These are phyloP conservation scores for Stipa capillata DNA, from an alignment of 176 grass and related monocot genomes.

Conservation along the genomic window DNA sequence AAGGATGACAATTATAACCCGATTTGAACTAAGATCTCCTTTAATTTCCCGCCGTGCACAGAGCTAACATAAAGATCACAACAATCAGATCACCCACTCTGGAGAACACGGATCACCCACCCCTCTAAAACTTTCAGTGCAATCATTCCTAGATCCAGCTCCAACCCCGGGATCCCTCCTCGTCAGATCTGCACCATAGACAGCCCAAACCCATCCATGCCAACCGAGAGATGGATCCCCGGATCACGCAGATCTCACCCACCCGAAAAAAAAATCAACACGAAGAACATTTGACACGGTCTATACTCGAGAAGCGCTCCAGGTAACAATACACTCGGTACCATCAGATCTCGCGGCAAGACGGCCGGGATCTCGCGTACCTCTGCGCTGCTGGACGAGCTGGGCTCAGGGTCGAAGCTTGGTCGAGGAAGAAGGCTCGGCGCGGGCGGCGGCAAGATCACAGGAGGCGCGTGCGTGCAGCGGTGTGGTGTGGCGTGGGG, in stretches of 20 bases:
- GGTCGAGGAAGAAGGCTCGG: not conserved
- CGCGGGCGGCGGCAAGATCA: not conserved
- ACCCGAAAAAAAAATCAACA: too few species aligned
- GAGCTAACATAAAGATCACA: not conserved
- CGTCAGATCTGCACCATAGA: not conserved
- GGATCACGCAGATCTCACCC: not conserved
- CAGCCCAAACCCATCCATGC: not conserved
- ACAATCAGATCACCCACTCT: not conserved
- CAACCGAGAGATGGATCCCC: not conserved
- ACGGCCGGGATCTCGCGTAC: not conserved
- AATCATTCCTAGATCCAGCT: conserved; percentile 17
- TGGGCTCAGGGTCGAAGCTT: not conserved
- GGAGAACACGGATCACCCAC: not conserved
- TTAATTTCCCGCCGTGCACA: not conserved
- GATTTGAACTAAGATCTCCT: not conserved
- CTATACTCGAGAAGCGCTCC: not conserved
- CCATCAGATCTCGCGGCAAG: not conserved
- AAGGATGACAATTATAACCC: too few species aligned
- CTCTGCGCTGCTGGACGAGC: not conserved
- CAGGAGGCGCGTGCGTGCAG: not conserved
- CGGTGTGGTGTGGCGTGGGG: not conserved
- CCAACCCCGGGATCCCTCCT: not conserved
- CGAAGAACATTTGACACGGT: not conserved
- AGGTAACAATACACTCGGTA: not conserved
- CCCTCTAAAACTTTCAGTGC: not conserved